Evolutionary conservation across 2,329 filamentous ascomycete genomes (phyloP), one percentile per base, ranked within the genome.

Genomic region (Tolypocladium sp.): DNA sequence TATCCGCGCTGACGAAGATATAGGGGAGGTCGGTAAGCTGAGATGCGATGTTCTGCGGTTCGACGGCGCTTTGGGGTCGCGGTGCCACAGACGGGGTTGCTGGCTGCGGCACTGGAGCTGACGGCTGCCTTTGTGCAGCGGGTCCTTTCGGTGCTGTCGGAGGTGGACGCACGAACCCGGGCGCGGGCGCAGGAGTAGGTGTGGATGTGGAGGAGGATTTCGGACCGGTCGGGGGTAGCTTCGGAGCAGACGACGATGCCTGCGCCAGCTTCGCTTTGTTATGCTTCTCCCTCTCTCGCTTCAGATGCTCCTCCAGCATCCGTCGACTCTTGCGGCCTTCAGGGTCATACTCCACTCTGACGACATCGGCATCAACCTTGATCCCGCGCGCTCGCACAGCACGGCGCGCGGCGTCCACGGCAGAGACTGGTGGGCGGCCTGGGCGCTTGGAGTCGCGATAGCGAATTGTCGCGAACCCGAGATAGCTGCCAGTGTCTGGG

Each of bases 391-490:
- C 83, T 61, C 87, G 83, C 44, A 92, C 86, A 12, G 94, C 94
- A 65, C 85, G 83, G 67, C 89, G 90, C 10, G 94, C 93, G 46
- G 92, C 90, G 61, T 90, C 87, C 46, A 89, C 85, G 7, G 91
- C 94, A 56, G 86, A 82, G 44, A 91, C 76, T 58, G 75, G 73
- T 6, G 71, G 69, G 8, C 68, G 68, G 52, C 70, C 73, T 5
- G 70, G 65, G 17, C 71, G 73, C 76, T 84, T 82, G 2, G 81
- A 78, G 70, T 97, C 93, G 68, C 89, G 87, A 73, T 95, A 99
- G 60, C 89, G 87, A 69, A 99, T 91, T 20, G 91, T 91, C 64
- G 91, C 96, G 70, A 99, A 92, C 15, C 94, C 94, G 15, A 99
- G 82, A 70, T 95, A 96, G 69, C 91, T 94, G 22, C 94, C 94